Conservation (phyloP, 192 early-diverging fungal species). For the Funneliformis geosporum region DNA sequence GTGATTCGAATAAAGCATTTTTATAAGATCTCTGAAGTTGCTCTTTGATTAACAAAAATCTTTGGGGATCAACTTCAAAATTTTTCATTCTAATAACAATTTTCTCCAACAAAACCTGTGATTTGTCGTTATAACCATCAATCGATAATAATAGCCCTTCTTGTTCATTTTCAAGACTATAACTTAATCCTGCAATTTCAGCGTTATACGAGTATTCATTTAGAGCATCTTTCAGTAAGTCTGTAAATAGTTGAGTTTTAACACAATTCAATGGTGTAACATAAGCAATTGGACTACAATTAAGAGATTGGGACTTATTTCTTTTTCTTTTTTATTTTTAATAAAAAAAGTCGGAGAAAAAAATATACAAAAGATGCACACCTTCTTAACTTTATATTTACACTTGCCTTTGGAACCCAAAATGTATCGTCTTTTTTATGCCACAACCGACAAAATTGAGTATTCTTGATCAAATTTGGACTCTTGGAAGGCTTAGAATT, state of each 20-base stretch:
- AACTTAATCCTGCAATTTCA: slow-evolving; percentile 57
- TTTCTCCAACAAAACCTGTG: slow-evolving; percentile 62
- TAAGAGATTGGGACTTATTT: neutral
- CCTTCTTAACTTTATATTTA: slow-evolving; percentile 56
- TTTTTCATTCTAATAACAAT: slow-evolving; percentile 64
- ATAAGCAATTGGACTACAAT: slow-evolving; percentile 1
- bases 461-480: slow-evolving; percentile 64
- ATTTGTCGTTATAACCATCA: slow-evolving; percentile 84
- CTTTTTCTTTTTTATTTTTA: neutral
- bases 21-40: slow-evolving; percentile 61
- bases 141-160: slow-evolving; percentile 62
- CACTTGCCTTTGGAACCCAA: slow-evolving; percentile 81
- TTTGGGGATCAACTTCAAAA: slow-evolving; percentile 53
- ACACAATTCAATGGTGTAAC: slow-evolving; percentile 7
- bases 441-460: slow-evolving; percentile 72
- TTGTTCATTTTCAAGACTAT: slow-evolving; percentile 51
- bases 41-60: slow-evolving; percentile 76
- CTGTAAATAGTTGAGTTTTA: slow-evolving; percentile 35
- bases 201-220: slow-evolving; percentile 50
- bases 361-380: neutral
- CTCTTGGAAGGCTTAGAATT: slow-evolving; percentile 27
- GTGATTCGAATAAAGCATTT: slow-evolving; percentile 69
- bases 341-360: neutral
- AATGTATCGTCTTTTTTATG: slow-evolving; percentile 94
- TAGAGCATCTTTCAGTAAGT: slow-evolving; percentile 43